These are phyloP conservation scores for Inonotus obliquus DNA, from an alignment of 1,284 basidiomycete species.

Conservation along the genomic window DNA sequence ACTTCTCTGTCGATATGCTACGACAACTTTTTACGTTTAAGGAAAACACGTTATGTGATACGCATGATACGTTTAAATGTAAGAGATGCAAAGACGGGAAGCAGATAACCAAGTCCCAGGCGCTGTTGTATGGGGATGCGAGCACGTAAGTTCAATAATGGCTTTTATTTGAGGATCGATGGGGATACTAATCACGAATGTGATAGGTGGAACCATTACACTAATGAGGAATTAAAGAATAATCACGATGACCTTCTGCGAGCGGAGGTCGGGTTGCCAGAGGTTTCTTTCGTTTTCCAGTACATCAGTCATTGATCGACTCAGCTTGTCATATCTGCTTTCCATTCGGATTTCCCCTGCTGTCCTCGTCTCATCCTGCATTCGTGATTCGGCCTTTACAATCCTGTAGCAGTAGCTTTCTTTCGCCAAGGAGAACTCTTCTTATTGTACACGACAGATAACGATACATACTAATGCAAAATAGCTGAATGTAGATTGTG, in stretches of 20 bases:
- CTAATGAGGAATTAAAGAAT: conserved; percentile 80
- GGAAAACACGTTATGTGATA: conserved; percentile 85
- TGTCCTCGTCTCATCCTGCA: not conserved
- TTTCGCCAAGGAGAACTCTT: not conserved
- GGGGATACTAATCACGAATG: not conserved
- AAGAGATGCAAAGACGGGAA: conserved; percentile 89
- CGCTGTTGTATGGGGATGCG: conserved; percentile 92
- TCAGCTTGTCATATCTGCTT: not conserved
- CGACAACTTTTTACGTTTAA: conserved; percentile 93
- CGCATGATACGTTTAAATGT: conserved; percentile 98
- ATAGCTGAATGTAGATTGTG: not conserved
- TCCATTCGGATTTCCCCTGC: not conserved
- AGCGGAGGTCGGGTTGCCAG: conserved; percentile 79
- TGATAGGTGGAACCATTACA: conserved; percentile 94
- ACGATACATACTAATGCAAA: conserved; percentile 3
- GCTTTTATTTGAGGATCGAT: conserved; percentile 10
- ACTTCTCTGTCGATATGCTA: conserved; percentile 89
- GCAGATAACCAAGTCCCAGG: conserved; percentile 80
- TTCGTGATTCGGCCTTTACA: not conserved
- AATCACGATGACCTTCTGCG: conserved; percentile 96
- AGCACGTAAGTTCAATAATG: conserved; percentile 71
- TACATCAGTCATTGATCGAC: conserved; percentile 72
- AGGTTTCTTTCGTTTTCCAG: conserved; percentile 91
- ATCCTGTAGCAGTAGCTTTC: conserved; percentile 10
- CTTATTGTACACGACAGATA: conserved; percentile 8